phyloP scores from a whole-genome alignment of 2,329 filamentous ascomycete genomes.

The Thielaviopsis ethacetica region DNA sequence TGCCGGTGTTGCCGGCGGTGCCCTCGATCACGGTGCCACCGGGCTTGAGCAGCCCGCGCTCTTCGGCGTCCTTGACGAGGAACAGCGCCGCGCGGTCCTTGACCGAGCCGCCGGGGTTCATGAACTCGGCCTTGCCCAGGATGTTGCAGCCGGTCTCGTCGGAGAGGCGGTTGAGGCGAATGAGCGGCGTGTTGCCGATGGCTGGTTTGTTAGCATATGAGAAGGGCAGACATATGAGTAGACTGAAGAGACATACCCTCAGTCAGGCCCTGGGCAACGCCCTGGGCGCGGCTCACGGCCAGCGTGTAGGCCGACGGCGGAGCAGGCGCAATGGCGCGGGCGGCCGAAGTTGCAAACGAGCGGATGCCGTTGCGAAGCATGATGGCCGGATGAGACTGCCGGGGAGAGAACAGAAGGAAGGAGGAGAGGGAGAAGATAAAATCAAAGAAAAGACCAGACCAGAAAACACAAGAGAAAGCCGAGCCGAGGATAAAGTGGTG shows the following conservation, averaged over 20 bases:
- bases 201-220: conserved; percentile 33
- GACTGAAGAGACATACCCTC: conserved; percentile 44
- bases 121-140: conserved; percentile 94
- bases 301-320: conserved; percentile 44
- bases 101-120: conserved; percentile 90
- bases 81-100: conserved; percentile 94
- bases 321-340: conserved; percentile 28
- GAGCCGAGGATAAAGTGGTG: neutral
- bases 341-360: conserved; percentile 47
- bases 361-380: conserved; percentile 59
- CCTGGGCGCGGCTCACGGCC: conserved; percentile 63
- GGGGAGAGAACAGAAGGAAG: neutral
- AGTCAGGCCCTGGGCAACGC: conserved; percentile 59
- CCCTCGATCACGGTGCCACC: conserved; percentile 94
- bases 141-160: conserved; percentile 85
- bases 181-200: conserved; percentile 93
- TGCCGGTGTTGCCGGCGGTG: conserved; percentile 94
- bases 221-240: neutral
- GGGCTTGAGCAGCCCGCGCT: conserved; percentile 61
- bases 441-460: neutral
- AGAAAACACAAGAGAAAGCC: neutral
- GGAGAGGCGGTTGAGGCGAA: conserved; percentile 75
- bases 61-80: conserved; percentile 86
- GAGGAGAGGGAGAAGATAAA: neutral
- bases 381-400: conserved; percentile 10